These are phyloP conservation scores for Moesziomyces sp. DNA, from an alignment of 1,284 basidiomycete genomes.

Conservation along the genomic window DNA sequence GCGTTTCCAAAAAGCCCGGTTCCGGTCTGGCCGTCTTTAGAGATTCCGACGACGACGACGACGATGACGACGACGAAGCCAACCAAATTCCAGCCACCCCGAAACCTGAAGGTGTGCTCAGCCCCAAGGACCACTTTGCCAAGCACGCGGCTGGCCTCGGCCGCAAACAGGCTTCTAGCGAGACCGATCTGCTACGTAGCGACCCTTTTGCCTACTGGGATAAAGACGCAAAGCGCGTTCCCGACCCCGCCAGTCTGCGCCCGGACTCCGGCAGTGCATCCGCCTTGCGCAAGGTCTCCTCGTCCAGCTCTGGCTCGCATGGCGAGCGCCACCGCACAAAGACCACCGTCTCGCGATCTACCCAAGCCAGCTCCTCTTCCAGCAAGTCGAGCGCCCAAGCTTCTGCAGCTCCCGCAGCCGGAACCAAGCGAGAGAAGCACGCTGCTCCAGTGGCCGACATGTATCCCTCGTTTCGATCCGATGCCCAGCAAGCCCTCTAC, in stretches of 20 bases:
- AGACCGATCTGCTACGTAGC: constrained; percentile 57
- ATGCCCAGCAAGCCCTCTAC: constrained; percentile 26
- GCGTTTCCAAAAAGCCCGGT: constrained; percentile 45
- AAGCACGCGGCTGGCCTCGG: constrained; percentile 22
- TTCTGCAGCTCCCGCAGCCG: constrained; percentile 9
- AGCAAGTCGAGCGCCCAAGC: constrained; percentile 8
- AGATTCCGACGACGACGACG: constrained; percentile 69
- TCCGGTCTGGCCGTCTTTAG: constrained; percentile 59
- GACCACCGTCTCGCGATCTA: constrained; percentile 42
- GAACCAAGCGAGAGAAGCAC: constrained; percentile 51
- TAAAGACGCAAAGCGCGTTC: constrained; percentile 40
- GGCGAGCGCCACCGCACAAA: constrained; percentile 35
- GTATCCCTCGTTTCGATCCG: constrained; percentile 49
- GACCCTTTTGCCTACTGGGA: constrained; percentile 62
- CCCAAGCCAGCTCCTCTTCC: constrained; percentile 14
- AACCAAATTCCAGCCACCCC: constrained; percentile 31
- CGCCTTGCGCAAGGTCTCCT: constrained; percentile 19
- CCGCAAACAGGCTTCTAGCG: constrained; percentile 37
- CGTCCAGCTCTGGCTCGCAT: constrained; percentile 15
- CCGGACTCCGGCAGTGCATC: constrained; percentile 8
- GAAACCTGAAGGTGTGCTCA: constrained; percentile 50
- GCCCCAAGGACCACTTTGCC: constrained; percentile 33
- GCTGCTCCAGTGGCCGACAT: constrained; percentile 53
- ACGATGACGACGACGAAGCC: constrained; percentile 65
- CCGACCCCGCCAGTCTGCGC: constrained; percentile 27